These are phyloP conservation scores for Taiozyma onychis DNA, from an alignment of 1,139 yeast species.

Conservation along the genomic window DNA sequence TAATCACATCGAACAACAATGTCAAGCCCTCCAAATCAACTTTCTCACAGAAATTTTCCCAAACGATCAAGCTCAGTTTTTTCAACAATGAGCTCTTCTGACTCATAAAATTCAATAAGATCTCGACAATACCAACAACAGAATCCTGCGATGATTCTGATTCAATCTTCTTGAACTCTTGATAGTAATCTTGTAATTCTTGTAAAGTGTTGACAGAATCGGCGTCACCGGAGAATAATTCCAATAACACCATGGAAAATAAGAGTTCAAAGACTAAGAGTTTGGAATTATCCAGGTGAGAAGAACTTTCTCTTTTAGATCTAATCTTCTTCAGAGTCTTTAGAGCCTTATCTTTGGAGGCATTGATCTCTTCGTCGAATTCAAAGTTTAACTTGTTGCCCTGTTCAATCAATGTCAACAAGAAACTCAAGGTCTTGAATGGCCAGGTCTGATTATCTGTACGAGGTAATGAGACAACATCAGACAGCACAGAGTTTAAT, in stretches of 20 bases:
- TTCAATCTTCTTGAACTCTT: slow-evolving; percentile 31
- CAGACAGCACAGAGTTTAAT: slow-evolving; percentile 59
- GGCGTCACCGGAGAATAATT: slow-evolving; percentile 70
- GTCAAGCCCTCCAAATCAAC: slow-evolving; percentile 47
- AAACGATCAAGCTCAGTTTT: slow-evolving; percentile 65
- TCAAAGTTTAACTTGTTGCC: slow-evolving; percentile 33
- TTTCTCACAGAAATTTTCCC: slow-evolving; percentile 60
- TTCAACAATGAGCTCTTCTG: slow-evolving; percentile 68
- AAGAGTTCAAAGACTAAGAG: slow-evolving; percentile 52
- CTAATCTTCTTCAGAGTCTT: slow-evolving; percentile 44
- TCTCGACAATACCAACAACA: slow-evolving; percentile 68
- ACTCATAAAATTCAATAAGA: slow-evolving; percentile 68
- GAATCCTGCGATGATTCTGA: slow-evolving; percentile 34
- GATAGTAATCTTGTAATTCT: slow-evolving; percentile 58
- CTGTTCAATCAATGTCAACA: slow-evolving; percentile 31
- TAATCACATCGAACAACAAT: slow-evolving; percentile 60
- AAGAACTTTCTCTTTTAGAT: slow-evolving; percentile 31
- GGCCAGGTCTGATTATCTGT: slow-evolving; percentile 57
- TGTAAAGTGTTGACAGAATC: slow-evolving; percentile 74
- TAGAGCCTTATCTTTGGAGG: slow-evolving; percentile 46
- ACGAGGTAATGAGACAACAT: slow-evolving; percentile 42
- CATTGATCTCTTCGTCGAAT: slow-evolving; percentile 50
- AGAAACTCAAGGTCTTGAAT: slow-evolving; percentile 31
- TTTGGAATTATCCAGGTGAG: slow-evolving; percentile 35
- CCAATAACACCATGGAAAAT: slow-evolving; percentile 73